Evolutionary conservation across 1,139 yeast species (phyloP), one percentile per base, ranked within the genome.

Genomic region (Chernovozyma sophiae-reginae): DNA sequence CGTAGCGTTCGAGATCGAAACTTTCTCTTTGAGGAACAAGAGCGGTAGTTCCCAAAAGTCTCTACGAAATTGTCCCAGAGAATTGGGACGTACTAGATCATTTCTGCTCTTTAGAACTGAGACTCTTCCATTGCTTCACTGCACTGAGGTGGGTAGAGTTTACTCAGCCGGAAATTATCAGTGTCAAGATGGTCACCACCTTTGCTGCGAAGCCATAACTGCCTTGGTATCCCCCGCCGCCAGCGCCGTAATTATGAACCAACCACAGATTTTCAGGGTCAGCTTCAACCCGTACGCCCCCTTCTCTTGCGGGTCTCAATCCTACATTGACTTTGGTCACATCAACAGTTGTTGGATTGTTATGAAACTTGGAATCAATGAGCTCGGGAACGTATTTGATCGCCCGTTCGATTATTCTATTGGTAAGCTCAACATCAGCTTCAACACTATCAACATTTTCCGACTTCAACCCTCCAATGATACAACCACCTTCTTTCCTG

Each of bases 141-240:
- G n/a, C n/a, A n/a, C n/a, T n/a, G n/a, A n/a, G n/a, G n/a, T n/a
- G n/a, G n/a, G n/a, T n/a, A n/a, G n/a, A n/a, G n/a, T n/a, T n/a
- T n/a, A n/a, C n/a, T n/a, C n/a, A n/a, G n/a, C n/a, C n/a, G n/a
- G n/a, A n/a, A n/a, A n/a, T n/a, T n/a, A n/a, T n/a, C n/a, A n/a
- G n/a, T n/a, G n/a, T n/a, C n/a, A 49, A 53, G 7, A 52, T 36
- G 33, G 34, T 28, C 3, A 64, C 60, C 2, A 65, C 63, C 39
- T 53, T 47, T 11, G 38, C 44, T 25, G 65, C 58, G 39, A 64
- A 55, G 2, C 77, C 77, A 42, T 59, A 68, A 41, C 74, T 68
- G 7, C 73, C 68, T 46, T 74, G 80, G 52, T 68, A 74, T 1
- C 80, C 79, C 7, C 76, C 76, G 7, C 75, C 77, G 4, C 77